These are phyloP conservation scores for Fusarium sp. DNA, from an alignment of 2,329 filamentous ascomycete species.

Conservation along the genomic window DNA sequence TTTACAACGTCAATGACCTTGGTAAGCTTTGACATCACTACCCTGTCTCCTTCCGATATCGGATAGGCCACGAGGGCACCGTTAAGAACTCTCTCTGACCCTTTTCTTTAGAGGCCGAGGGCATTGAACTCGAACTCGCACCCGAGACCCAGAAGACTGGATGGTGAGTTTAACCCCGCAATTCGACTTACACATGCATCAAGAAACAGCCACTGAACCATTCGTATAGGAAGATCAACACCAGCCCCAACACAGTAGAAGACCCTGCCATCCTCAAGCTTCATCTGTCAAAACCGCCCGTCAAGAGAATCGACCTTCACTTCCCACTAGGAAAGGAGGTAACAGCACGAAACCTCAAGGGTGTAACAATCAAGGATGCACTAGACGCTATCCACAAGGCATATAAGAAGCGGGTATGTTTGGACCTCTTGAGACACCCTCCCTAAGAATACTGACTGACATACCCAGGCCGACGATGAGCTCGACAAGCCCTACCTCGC, in stretches of 20 bases:
- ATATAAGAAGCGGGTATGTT: slow-evolving; percentile 91
- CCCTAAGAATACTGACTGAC: not conserved
- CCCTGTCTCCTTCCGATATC: slow-evolving; percentile 19
- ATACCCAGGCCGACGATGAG: slow-evolving; percentile 83
- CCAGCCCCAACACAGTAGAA: slow-evolving; percentile 78
- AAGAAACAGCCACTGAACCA: slow-evolving; percentile 3
- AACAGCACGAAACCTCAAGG: slow-evolving; percentile 89
- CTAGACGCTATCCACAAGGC: slow-evolving; percentile 95
- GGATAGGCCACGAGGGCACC: not conserved
- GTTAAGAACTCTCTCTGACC: slow-evolving; percentile 25
- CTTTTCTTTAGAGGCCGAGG: slow-evolving; percentile 71
- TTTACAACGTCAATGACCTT: slow-evolving; percentile 82
- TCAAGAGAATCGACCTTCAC: slow-evolving; percentile 94
- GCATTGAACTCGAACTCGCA: slow-evolving; percentile 76
- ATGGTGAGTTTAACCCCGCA: slow-evolving; percentile 70
- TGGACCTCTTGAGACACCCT: not conserved
- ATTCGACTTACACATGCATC: not conserved
- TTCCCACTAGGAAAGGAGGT: slow-evolving; percentile 90
- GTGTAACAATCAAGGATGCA: slow-evolving; percentile 97
- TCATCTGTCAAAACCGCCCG: slow-evolving; percentile 78
- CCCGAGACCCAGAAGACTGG: slow-evolving; percentile 87
- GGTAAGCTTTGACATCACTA: slow-evolving; percentile 64
- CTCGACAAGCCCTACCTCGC: slow-evolving; percentile 86
- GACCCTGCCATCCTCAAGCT: slow-evolving; percentile 88
- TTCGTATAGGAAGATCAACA: slow-evolving; percentile 88